phyloP scores from a whole-genome alignment of 2,329 filamentous ascomycete species.

The Ustilaginoidea virens region DNA sequence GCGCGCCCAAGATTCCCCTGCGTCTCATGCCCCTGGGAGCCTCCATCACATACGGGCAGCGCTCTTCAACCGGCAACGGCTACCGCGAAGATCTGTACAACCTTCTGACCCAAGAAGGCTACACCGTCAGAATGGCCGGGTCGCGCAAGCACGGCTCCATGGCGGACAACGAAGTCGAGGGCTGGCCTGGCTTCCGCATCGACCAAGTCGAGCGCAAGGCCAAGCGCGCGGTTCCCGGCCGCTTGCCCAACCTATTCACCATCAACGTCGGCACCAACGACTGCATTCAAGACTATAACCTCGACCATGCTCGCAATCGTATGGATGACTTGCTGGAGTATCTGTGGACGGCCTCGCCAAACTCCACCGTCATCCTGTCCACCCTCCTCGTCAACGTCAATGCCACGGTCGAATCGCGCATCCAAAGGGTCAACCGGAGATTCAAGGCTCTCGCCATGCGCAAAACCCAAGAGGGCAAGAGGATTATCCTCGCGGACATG shows the following conservation, averaged over 20 bases:
- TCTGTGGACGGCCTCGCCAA: slow-evolving; percentile 16
- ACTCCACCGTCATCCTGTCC: slow-evolving; percentile 21
- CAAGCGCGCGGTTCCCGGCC: slow-evolving; percentile 12
- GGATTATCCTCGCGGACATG: slow-evolving; percentile 26
- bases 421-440: slow-evolving; percentile 18
- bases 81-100: slow-evolving; percentile 20
- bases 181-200: slow-evolving; percentile 26
- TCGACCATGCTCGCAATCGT: slow-evolving; percentile 15
- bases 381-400: slow-evolving; percentile 20
- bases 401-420: slow-evolving; percentile 11
- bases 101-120: slow-evolving; percentile 16
- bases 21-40: slow-evolving; percentile 29
- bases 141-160: slow-evolving; percentile 22
- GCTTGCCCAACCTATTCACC: slow-evolving; percentile 23
- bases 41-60: slow-evolving; percentile 23
- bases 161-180: slow-evolving; percentile 27
- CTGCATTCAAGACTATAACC: slow-evolving; percentile 17
- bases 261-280: slow-evolving; percentile 30
- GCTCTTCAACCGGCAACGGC: slow-evolving; percentile 22
- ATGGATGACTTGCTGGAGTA: slow-evolving; percentile 20
- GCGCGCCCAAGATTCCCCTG: slow-evolving; percentile 14
- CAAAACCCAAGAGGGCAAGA: slow-evolving; percentile 13
- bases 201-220: slow-evolving; percentile 21
- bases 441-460: slow-evolving; percentile 12
- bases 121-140: slow-evolving; percentile 14